Base-by-base conservation (phyloP, 352 stramenopile genomes). In the Thalassiosira exigua region DNA sequence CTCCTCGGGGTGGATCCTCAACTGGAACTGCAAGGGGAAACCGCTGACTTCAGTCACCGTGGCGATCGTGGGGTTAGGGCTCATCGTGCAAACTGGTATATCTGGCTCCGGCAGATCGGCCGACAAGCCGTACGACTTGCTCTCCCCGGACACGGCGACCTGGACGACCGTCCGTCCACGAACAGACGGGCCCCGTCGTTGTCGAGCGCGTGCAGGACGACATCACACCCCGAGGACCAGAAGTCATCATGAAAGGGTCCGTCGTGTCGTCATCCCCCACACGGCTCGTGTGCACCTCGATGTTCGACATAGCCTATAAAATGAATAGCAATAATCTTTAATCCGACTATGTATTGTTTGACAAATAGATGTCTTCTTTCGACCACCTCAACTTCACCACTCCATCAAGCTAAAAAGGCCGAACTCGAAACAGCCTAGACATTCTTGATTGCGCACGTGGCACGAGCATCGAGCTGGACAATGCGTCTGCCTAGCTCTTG, bases 81-180 rank as follows among this genome's bases (percentile, higher is more conserved):
- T 92, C 46, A 98, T 98, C 7, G 98, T 99, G 78, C 98, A 99
- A 66, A 99, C 98, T 17, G 98, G 97, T 74, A 99, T 99, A 54
- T 93, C 96, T 69, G 97, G 97, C 76, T 99, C 97, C 21, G 95
- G 96, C 36, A 97, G 97, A 75, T 99, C 97, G 5, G 92, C 94
- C 61, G 96, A 98, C 12, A 95, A 96, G 36, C 95, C 95, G 72
- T 99, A 99, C 65, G 96, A 98, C 88, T 97, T 93, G 61, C 92
- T 96, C 52, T 91, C 27, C 59, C 89, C 54, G 3, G 90, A 86
- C 65, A 93, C 74, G 17, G 91, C 85, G n/a, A 95, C 87, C 87
- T 97, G 94, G 1, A 98, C 98, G 84, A 99, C 48, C 96, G 93
- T 67, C 94, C 81, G 87, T 99, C 97, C 85, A 99, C 97, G 90